These are phyloP conservation scores for Candida wancherniae DNA, from an alignment of 805 yeast species.

Conservation along the genomic window DNA sequence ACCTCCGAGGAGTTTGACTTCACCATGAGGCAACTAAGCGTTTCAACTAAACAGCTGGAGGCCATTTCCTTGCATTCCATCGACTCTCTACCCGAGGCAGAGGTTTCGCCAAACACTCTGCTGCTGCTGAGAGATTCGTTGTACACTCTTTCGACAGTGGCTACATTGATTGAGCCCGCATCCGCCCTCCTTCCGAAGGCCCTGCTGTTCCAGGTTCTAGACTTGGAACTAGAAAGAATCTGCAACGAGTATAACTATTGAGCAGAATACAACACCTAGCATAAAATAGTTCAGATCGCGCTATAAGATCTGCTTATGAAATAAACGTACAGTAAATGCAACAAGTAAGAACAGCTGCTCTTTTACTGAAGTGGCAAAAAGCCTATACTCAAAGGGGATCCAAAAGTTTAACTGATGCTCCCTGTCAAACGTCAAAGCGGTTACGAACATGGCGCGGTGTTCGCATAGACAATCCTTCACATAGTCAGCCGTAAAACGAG, in stretches of 20 bases:
- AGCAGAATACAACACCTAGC: too few relatives aligned
- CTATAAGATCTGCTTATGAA: too few relatives aligned
- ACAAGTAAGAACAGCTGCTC: too few relatives aligned
- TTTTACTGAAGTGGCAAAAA: too few relatives aligned
- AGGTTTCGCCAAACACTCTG: slow-evolving; percentile 8
- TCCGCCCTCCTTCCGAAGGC: slow-evolving; percentile 7
- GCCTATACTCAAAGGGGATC: too few relatives aligned
- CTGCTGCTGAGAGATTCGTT: slow-evolving; percentile 21
- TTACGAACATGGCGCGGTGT: too few relatives aligned
- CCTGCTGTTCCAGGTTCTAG: slow-evolving; percentile 12
- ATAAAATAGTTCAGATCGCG: too few relatives aligned
- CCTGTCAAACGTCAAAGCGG: too few relatives aligned
- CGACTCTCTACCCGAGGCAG: slow-evolving; percentile 11
- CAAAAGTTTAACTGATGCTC: too few relatives aligned
- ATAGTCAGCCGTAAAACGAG: too few relatives aligned
- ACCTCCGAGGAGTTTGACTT: slow-evolving; percentile 7
- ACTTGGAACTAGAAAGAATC: slow-evolving; percentile 12
- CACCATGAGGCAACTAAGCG: neutral
- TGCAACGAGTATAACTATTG: slow-evolving; percentile 12
- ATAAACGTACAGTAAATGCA: too few relatives aligned
- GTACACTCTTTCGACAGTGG: slow-evolving; percentile 26
- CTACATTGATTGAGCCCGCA: slow-evolving; percentile 20
- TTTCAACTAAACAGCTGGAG: slow-evolving; percentile 2
- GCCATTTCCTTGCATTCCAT: slow-evolving; percentile 12
- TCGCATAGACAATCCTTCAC: too few relatives aligned